Percentiles rank a stretch among this genome's conserved stretches.
phyloP scores from a whole-genome alignment of 495 filamentous ascomycete genomes.

The Penicillium ochrochloron region DNA sequence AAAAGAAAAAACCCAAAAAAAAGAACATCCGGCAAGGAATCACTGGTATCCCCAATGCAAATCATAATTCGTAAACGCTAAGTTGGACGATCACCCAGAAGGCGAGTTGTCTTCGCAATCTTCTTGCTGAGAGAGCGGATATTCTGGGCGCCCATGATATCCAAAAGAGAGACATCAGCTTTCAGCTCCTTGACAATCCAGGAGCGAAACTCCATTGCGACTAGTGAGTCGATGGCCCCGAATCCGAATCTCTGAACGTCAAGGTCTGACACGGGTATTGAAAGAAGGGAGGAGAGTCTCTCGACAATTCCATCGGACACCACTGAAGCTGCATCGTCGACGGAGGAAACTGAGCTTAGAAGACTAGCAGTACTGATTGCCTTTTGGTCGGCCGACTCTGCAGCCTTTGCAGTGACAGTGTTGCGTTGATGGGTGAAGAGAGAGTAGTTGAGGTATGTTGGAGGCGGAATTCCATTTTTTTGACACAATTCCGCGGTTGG shows the following conservation, averaged over 20 bases:
- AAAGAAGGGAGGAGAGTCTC: slow-evolving; percentile 34
- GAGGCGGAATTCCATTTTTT: slow-evolving; percentile 28
- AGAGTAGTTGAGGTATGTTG: slow-evolving; percentile 33
- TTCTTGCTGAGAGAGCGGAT: slow-evolving; percentile 33
- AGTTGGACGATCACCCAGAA: slow-evolving; percentile 2
- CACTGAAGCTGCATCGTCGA: slow-evolving; percentile 24
- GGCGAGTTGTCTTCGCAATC: slow-evolving; percentile 21
- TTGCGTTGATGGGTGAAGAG: slow-evolving; percentile 36
- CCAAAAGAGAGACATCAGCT: slow-evolving; percentile 44
- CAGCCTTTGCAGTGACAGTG: background rate
- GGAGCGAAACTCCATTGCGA: slow-evolving; percentile 52
- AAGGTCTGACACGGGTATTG: slow-evolving; percentile 45
- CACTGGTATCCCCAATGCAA: background rate
- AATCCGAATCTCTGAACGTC: slow-evolving; percentile 39
- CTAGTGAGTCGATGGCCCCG: slow-evolving; percentile 49
- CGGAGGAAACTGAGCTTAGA: slow-evolving; percentile 11
- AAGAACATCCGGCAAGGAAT: background rate
- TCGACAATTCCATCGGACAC: slow-evolving; percentile 32
- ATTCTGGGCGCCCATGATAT: slow-evolving; percentile 42
- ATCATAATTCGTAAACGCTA: slow-evolving; percentile 6
- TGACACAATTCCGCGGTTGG: slow-evolving; percentile 30
- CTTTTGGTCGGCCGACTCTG: slow-evolving; percentile 13
- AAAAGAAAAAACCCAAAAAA: background rate
- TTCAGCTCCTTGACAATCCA: slow-evolving; percentile 47
- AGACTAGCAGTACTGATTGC: slow-evolving; percentile 18